Evolutionary conservation across 179 eudicot species (phyloP), one percentile per base, ranked within the genome.

Genomic region (Camellia oleifera): DNA sequence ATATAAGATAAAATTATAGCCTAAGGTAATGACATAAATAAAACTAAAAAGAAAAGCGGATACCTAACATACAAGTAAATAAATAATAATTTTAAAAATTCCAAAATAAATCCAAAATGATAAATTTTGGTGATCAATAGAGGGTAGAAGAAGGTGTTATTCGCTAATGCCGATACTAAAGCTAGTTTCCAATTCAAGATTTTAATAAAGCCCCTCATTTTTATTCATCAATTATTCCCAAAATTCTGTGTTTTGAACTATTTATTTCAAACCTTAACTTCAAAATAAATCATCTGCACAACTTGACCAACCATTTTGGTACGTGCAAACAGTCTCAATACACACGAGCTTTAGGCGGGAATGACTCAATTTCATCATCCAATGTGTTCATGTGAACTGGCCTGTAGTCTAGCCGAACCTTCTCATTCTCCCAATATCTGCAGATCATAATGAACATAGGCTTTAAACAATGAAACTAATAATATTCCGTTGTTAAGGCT

Each of bases 291-390:
- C 52, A 48, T 48, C 52, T 8, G 44, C 76, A 63, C 2, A 17
- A 1, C 54, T 26, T 50, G 14, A 56, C 54, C 13, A 11, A 14
- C 8, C 32, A 2, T 6, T 23, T 69, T 48, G 73, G 23, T 61
- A 60, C 14, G 20, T 4, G 77, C 70, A 4, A 72, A 63, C 1
- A 46, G n/a, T 12, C 5, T 48, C 83, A 95, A 72, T 95, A 95
- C 54, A 95, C 99, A 84, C 99, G 92, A 63, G 99, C 99, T 83
- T 93, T 93, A 26, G 99, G 99, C n/a, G 99, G 99, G 89, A 95
- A 89, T 18, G 97, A 42, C 86, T 94, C 99, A 2, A 92, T 60
- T 81, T 95, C 99, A 56, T 91, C 91, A 44, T 95, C 99, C 81
- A 95, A 83, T 42, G 99, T 95, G 87, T 95, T 87, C 98, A 94